Evolutionary conservation across 345 rosid genomes (phyloP).

Genomic region (Laguncularia racemosa): DNA sequence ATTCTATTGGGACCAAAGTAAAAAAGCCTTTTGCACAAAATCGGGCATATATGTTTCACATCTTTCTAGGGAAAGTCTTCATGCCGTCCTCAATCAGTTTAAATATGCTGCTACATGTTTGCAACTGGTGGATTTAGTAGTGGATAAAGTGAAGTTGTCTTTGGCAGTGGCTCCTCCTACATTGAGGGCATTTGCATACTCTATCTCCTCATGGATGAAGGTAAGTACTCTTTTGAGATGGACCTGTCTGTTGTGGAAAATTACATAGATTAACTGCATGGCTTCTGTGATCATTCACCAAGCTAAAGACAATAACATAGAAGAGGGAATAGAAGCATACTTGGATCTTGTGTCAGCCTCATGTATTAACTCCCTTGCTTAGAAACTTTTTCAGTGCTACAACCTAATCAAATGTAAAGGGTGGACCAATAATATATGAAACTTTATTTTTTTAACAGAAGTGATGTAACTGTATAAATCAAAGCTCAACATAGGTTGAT

Average conservation of each 20-base stretch:
- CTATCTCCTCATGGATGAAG: slow-evolving; percentile 68
- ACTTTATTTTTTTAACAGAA: neutral
- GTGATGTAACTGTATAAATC: neutral
- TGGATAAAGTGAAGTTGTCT: slow-evolving; percentile 25
- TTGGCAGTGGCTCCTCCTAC: slow-evolving; percentile 47
- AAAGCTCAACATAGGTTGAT: neutral
- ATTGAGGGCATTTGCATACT: slow-evolving; percentile 60
- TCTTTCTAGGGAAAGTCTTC: slow-evolving; percentile 62
- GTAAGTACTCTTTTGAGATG: slow-evolving; percentile 21
- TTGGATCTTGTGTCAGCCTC: too few relatives aligned
- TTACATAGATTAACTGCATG: too few relatives aligned
- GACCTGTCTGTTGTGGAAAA: neutral
- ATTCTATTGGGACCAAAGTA: slow-evolving; percentile 52
- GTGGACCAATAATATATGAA: too few relatives aligned
- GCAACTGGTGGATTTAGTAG: slow-evolving; percentile 48
- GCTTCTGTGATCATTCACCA: too few relatives aligned
- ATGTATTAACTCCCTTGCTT: too few relatives aligned
- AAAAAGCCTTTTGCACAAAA: slow-evolving; percentile 30
- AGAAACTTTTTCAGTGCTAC: too few relatives aligned
- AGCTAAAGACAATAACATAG: too few relatives aligned
- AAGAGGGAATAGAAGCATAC: too few relatives aligned
- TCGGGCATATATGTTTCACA: slow-evolving; percentile 57
- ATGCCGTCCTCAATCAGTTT: slow-evolving; percentile 49
- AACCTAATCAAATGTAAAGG: too few relatives aligned
- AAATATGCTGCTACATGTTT: slow-evolving; percentile 69